Percentiles rank a stretch among this genome's conserved stretches.
Evolutionary conservation across 2,329 filamentous ascomycete genomes (phyloP).

Genomic region (Hawksworthiomyces lignivorus): DNA sequence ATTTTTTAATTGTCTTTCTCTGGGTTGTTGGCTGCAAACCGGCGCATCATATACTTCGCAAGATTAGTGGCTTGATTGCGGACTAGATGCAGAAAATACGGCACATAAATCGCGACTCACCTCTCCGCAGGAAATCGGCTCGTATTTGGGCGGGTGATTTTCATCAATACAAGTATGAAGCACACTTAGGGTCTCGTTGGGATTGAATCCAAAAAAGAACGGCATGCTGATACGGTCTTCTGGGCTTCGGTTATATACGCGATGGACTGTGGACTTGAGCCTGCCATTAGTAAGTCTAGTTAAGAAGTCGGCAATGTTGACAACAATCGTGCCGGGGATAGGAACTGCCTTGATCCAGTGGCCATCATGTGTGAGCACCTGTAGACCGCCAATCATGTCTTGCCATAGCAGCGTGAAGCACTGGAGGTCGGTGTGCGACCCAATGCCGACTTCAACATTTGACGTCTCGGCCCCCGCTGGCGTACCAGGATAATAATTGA

Average conservation of each 20-base stretch:
- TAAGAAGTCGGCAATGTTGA: conserved; percentile 46
- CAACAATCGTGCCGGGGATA: conserved; percentile 37
- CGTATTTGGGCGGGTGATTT: conserved; percentile 31
- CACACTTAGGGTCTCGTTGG: conserved; percentile 32
- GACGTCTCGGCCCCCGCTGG: too few species aligned
- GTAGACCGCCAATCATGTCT: conserved; percentile 14
- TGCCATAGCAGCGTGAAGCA: conserved; percentile 19
- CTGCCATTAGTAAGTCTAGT: conserved; percentile 42
- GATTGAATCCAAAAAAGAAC: conserved; percentile 45
- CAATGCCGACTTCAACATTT: conserved; percentile 31
- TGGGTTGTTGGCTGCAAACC: too few species aligned
- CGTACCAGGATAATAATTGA: not conserved
- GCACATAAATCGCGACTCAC: conserved; percentile 8
- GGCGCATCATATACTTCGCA: too few species aligned
- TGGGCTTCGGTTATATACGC: conserved; percentile 35
- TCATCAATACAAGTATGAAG: conserved; percentile 31
- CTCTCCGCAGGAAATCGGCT: conserved; percentile 33
- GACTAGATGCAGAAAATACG: conserved; percentile 1
- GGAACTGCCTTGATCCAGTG: conserved; percentile 36
- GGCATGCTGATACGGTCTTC: conserved; percentile 44
- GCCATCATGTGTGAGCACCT: conserved; percentile 12
- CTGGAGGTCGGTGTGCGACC: conserved; percentile 40
- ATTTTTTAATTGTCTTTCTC: too few species aligned
- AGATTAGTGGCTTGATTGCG: too few species aligned
- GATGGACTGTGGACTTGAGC: conserved; percentile 40